phyloP scores from a whole-genome alignment of 2,329 filamentous ascomycete genomes.

The Knoxdaviesia capensis region DNA sequence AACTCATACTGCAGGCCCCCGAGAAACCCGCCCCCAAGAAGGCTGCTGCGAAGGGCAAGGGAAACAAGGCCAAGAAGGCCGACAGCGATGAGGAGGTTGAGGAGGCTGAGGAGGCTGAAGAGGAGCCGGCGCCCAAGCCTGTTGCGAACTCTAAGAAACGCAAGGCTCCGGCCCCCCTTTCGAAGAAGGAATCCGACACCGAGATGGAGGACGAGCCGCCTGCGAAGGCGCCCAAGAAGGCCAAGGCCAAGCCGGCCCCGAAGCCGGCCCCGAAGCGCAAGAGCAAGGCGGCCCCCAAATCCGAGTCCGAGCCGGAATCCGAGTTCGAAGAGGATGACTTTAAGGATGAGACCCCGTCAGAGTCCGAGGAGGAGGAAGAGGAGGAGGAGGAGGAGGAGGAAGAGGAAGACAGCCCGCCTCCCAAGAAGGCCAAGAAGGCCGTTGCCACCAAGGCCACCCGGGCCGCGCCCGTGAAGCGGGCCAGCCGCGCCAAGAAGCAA shows the following conservation, averaged over 20 bases:
- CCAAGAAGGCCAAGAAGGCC: slow-evolving; percentile 15
- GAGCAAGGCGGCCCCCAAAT: background rate
- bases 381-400: slow-evolving; percentile 10
- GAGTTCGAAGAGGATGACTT: background rate
- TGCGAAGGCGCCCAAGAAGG: slow-evolving; percentile 1
- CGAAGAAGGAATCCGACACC: background rate
- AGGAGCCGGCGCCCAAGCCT: too few relatives aligned
- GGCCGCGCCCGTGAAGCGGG: background rate
- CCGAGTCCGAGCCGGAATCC: too few relatives aligned
- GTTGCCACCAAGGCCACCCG: background rate
- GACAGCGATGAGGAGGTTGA: slow-evolving; percentile 2
- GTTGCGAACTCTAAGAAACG: too few relatives aligned
- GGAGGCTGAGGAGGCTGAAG: background rate
- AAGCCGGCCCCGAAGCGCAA: background rate
- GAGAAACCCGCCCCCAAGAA: slow-evolving; percentile 2
- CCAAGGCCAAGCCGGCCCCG: background rate
- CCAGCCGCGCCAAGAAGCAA: slow-evolving; percentile 9
- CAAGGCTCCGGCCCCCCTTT: too few relatives aligned
- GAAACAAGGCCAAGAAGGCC: slow-evolving; percentile 9
- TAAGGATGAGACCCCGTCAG: slow-evolving; percentile 1
- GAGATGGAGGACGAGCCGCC: background rate
- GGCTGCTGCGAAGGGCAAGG: slow-evolving; percentile 12
- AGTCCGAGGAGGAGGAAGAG: background rate
- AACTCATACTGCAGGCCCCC: too few relatives aligned
- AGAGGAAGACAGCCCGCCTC: slow-evolving; percentile 13